These are phyloP conservation scores for Pezicula radicicola DNA, from an alignment of 2,329 filamentous ascomycete genomes.

Conservation along the genomic window DNA sequence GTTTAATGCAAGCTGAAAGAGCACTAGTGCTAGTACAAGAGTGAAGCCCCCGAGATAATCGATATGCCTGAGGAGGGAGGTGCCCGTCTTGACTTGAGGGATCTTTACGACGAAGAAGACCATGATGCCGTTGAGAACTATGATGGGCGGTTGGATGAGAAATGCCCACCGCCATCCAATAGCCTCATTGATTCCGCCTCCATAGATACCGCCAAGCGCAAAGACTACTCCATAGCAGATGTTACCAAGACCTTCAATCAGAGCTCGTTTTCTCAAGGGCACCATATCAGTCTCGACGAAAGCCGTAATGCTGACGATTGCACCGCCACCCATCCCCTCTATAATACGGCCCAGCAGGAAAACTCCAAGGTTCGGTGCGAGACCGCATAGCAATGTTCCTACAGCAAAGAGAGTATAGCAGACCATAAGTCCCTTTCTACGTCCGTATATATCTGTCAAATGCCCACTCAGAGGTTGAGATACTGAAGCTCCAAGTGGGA, in stretches of 20 bases:
- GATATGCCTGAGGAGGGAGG: conserved; percentile 47
- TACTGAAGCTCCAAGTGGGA: conserved; percentile 37
- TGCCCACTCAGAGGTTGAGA: conserved; percentile 72
- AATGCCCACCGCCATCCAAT: conserved; percentile 77
- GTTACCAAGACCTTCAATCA: conserved; percentile 70
- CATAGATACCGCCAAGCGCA: conserved; percentile 64
- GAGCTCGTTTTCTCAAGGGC: conserved; percentile 62
- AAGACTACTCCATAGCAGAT: conserved; percentile 65
- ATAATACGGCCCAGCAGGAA: conserved; percentile 57
- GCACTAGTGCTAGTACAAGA: conserved; percentile 62
- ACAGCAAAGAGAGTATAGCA: conserved; percentile 60
- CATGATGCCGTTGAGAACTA: conserved; percentile 57
- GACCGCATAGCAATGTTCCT: conserved; percentile 60
- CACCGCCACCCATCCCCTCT: conserved; percentile 59
- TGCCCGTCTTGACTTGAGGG: conserved; percentile 37
- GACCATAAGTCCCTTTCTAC: conserved; percentile 61
- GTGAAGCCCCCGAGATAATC: conserved; percentile 69
- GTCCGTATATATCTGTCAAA: conserved; percentile 66
- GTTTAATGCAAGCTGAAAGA: conserved; percentile 70
- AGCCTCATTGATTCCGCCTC: conserved; percentile 65
- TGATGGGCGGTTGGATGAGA: conserved; percentile 65
- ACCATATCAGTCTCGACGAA: conserved; percentile 72
- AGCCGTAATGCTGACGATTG: conserved; percentile 65
- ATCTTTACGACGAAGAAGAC: conserved; percentile 59
- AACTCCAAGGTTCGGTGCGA: conserved; percentile 59